Evolutionary conservation across 345 rosid genomes (phyloP), one percentile per base, ranked within the genome.

Genomic region (Cochlearia excelsa): DNA sequence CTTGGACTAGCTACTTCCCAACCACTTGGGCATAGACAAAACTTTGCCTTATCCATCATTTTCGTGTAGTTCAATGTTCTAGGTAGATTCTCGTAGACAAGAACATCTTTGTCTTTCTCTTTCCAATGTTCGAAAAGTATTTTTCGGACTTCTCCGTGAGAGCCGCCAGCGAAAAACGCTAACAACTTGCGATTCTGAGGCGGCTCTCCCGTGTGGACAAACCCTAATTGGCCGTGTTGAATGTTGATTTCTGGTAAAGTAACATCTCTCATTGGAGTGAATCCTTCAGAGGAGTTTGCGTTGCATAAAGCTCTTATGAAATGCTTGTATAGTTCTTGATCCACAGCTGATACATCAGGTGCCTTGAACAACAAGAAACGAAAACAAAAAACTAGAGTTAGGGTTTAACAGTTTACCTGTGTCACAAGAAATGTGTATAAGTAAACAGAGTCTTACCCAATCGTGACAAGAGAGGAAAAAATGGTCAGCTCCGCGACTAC

Each of bases 281-380:
- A 90, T 5, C 90, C 85, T 62, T 87, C 95, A 0, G 90, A 75
- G 3, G 78, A 61, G 49, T 90, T 90, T 62, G 97, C 97, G 63
- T 87, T 90, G 73, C 95, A 87, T 1, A 87, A 80, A 16, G 75
- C 97, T 54, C 93, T 77, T 0, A 83, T 72, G 46, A 85, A 82
- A 54, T 78, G 66, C 63, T 66, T 78, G 81, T 72, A 85, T 26
- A 82, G 47, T 44, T 73, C 69, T 33, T 81, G 87, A 43, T 81
- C 57, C 27, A 23, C 53, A 9, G 46, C 23, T 5, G 95, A 80
- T 1, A 85, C 75, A 31, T 83, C 81, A 0, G 90, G 95, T 30
- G 86, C 93, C 95, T 84, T 67, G 39, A 61, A 34, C 4, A 38
- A 47, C 43, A 71, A 57, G 49, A 0, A 51, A n/a, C 35, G 28